Percentiles rank a stretch among this genome's conserved stretches.
Evolutionary conservation across 129 eudicot species (phyloP).

Genomic region (Lactuca saligna): DNA sequence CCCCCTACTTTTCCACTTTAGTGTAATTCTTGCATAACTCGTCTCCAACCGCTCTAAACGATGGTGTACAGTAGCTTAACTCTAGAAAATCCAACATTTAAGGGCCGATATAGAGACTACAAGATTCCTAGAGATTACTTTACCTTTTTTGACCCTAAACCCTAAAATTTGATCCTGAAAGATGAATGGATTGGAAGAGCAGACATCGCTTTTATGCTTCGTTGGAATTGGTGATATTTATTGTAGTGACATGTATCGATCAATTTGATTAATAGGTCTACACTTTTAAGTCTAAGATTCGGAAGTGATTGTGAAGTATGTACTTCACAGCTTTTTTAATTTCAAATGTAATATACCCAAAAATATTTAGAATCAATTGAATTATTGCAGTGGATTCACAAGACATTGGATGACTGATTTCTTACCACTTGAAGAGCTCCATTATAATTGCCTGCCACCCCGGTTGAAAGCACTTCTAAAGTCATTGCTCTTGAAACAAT

Average conservation of each 20-base stretch:
- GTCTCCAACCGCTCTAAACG: too few relatives aligned
- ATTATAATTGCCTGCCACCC: conserved; percentile 90
- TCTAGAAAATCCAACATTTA: too few relatives aligned
- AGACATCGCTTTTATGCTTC: too few relatives aligned
- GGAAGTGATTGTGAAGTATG: not conserved
- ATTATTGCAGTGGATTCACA: not conserved
- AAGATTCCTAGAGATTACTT: too few relatives aligned
- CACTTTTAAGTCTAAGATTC: not conserved
- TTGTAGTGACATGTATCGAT: not conserved
- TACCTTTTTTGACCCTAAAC: too few relatives aligned
- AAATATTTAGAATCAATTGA: not conserved
- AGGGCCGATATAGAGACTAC: too few relatives aligned
- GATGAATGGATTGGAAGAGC: too few relatives aligned
- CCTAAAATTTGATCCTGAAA: too few relatives aligned
- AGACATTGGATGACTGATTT: not conserved
- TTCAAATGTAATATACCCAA: not conserved
- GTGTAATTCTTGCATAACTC: too few relatives aligned
- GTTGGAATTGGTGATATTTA: not conserved
- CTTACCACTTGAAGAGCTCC: conserved; percentile 99
- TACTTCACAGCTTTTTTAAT: not conserved
- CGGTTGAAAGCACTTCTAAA: conserved; percentile 82
- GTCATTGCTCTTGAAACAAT: conserved; percentile 94
- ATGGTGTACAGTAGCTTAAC: too few relatives aligned
- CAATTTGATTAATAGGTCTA: not conserved
- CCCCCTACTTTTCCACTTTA: too few relatives aligned